phyloP scores from a whole-genome alignment of 148 eudicot species.

The Spergularia bocconei region DNA sequence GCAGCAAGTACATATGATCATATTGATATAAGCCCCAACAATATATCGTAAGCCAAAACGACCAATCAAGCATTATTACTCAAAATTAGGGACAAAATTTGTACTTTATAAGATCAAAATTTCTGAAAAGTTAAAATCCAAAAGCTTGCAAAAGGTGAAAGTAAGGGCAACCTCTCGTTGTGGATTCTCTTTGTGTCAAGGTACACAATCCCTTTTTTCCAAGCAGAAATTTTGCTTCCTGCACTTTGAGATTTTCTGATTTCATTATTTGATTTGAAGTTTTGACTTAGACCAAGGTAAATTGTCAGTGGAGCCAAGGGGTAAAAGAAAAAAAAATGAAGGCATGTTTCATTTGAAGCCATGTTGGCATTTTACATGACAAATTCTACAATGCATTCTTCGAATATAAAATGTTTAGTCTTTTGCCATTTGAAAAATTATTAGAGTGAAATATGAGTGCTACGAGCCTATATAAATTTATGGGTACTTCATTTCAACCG shows the following conservation, averaged over 20 bases:
- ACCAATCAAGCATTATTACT: neutral
- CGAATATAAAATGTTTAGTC: too few species aligned
- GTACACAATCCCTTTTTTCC: constrained; percentile 20
- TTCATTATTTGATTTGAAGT: constrained; percentile 26
- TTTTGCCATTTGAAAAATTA: too few species aligned
- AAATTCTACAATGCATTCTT: too few species aligned
- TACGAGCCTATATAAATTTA: too few species aligned
- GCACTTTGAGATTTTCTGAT: constrained; percentile 18
- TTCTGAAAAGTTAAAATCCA: constrained; percentile 12
- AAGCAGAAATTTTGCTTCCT: neutral
- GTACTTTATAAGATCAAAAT: constrained; percentile 15
- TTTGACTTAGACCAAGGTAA: constrained; percentile 27
- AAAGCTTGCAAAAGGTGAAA: constrained; percentile 25
- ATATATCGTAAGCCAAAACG: neutral
- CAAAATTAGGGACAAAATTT: constrained; percentile 9
- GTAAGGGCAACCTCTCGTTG: constrained; percentile 12
- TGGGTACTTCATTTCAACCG: too few species aligned
- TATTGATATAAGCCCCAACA: neutral
- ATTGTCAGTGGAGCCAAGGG: too few species aligned
- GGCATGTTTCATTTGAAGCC: too few species aligned
- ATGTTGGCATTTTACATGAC: too few species aligned
- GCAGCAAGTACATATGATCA: neutral
- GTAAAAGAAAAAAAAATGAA: too few species aligned
- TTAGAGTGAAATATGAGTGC: too few species aligned
- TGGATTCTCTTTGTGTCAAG: constrained; percentile 35